phyloP scores from a whole-genome alignment of 495 filamentous ascomycete species.

The Elasticomyces elasticus region DNA sequence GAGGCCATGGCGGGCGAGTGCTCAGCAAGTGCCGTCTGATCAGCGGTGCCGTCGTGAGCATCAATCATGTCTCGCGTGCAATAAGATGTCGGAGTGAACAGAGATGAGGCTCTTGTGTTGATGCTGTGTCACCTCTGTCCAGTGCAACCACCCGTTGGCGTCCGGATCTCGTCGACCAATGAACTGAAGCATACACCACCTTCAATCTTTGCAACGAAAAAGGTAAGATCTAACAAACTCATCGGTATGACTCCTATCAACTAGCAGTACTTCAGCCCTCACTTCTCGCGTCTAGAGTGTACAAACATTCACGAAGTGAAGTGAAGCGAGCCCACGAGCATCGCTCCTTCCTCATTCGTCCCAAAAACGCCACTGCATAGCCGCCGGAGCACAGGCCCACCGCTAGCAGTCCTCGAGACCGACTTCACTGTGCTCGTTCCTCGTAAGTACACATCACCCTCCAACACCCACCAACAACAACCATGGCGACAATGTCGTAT shows the following conservation, averaged over 20 bases:
- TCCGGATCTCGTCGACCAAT: not conserved
- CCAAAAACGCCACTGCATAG: no score
- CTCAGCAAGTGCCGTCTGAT: constrained; percentile 5
- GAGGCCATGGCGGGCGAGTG: not conserved
- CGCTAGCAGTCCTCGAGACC: no score
- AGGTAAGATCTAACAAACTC: no score
- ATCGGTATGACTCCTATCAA: no score
- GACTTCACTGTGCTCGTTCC: no score
- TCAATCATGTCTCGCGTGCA: constrained; percentile 3
- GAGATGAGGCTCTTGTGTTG: not conserved
- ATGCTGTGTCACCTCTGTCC: no score
- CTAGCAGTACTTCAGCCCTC: no score
- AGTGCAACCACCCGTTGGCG: no score
- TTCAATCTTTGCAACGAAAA: no score
- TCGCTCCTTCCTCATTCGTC: not conserved
- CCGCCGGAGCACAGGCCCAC: no score
- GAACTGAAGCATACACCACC: no score
- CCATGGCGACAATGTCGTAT: not conserved
- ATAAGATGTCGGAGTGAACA: not conserved
- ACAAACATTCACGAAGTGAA: not conserved
- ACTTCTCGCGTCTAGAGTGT: no score
- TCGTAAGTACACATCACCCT: not conserved
- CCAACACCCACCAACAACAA: not conserved
- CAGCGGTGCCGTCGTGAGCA: constrained; percentile 6
- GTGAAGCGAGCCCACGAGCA: not conserved